Evolutionary conservation across 2,329 filamentous ascomycete species (phyloP).

Genomic region (Aureobasidium zeae): DNA sequence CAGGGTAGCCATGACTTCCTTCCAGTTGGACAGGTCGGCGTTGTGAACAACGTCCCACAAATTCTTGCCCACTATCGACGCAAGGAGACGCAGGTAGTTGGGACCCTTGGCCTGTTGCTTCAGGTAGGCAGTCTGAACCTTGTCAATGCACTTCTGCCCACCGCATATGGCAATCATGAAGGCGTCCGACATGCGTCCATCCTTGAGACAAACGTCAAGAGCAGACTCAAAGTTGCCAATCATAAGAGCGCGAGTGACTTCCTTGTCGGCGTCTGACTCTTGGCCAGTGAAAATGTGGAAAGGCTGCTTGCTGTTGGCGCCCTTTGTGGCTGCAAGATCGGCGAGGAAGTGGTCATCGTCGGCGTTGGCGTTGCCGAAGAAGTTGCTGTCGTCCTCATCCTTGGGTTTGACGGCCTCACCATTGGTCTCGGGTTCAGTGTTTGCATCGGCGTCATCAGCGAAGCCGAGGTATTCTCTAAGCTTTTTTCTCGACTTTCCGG

Average conservation of each 20-base stretch:
- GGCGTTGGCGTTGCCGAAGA: conserved; percentile 63
- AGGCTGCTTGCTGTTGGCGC: conserved; percentile 84
- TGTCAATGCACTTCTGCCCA: conserved; percentile 85
- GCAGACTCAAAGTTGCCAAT: conserved; percentile 86
- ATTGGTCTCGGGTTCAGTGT: no score
- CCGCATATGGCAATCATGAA: conserved; percentile 98
- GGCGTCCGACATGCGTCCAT: conserved; percentile 79
- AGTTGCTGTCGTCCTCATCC: conserved; percentile 37
- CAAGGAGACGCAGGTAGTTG: conserved; percentile 83
- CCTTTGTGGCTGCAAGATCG: conserved; percentile 77
- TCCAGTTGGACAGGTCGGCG: conserved; percentile 86
- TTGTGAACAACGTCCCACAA: conserved; percentile 98
- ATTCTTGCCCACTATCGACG: conserved; percentile 91
- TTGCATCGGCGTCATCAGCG: conserved; percentile 42
- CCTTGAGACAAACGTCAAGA: conserved; percentile 75
- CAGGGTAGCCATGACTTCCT: conserved; percentile 88
- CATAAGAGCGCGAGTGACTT: conserved; percentile 79
- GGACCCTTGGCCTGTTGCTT: conserved; percentile 72
- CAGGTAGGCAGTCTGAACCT: conserved; percentile 85
- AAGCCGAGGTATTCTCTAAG: conserved; percentile 90
- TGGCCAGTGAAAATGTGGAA: conserved; percentile 80
- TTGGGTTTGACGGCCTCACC: conserved; percentile 44
- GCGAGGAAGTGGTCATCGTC: conserved; percentile 73
- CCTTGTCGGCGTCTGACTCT: conserved; percentile 76
- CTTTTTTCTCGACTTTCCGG: conserved; percentile 73